A percentile compares a stretch with the other conserved stretches of the same genome.
These are phyloP conservation scores for Naematelia encephala DNA, from an alignment of 768 basidiomycete species.

Conservation along the genomic window DNA sequence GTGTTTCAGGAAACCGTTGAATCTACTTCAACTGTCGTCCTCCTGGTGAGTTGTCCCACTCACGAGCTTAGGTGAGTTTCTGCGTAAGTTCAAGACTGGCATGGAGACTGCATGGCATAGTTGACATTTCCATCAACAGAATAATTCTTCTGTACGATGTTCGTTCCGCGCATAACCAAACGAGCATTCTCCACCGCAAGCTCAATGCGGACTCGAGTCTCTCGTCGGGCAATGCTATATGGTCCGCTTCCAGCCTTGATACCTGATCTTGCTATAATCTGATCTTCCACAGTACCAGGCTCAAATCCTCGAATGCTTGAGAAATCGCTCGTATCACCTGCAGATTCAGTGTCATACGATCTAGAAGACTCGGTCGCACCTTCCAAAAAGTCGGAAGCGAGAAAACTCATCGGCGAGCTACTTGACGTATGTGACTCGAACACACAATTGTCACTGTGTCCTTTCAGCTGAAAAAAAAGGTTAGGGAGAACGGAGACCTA, in stretches of 20 bases:
- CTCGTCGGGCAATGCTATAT: conserved; percentile 36
- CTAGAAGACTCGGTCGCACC: conserved; percentile 82
- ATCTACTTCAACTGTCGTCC: no score
- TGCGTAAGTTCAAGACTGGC: no score
- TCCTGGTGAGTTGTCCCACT: no score
- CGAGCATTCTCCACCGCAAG: background rate
- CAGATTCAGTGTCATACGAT: conserved; percentile 82
- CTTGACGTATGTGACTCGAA: conserved; percentile 47
- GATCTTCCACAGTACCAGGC: conserved; percentile 62
- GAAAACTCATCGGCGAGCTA: conserved; percentile 62
- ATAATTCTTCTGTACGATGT: no score
- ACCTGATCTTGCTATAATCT: background rate
- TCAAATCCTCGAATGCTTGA: conserved; percentile 76
- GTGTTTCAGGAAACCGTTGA: no score
- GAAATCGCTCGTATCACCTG: conserved; percentile 63
- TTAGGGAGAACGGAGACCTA: conserved; percentile 22
- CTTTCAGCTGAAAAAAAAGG: background rate
- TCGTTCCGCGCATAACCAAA: background rate
- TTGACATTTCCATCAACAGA: no score
- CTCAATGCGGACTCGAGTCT: background rate
- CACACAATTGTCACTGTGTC: background rate
- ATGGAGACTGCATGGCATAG: no score
- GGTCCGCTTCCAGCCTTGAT: conserved; percentile 9
- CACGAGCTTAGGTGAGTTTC: no score
- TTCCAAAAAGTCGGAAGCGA: conserved; percentile 58